Evolutionary conservation across 768 basidiomycete species (phyloP).

Genomic region (Cantharellus anzutake): DNA sequence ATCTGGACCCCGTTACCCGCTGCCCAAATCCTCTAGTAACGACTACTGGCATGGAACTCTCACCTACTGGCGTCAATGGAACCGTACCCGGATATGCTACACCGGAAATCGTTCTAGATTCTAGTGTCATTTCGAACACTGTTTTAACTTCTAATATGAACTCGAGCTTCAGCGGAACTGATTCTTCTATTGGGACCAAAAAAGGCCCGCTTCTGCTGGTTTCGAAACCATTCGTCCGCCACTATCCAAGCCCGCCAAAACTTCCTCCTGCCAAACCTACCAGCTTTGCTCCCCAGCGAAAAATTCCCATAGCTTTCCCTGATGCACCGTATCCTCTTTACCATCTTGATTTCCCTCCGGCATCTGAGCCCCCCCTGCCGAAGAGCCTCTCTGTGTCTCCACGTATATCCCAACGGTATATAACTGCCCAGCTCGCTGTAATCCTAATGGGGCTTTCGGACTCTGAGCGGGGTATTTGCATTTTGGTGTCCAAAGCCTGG

Average conservation of each 20-base stretch:
- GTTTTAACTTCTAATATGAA: neutral
- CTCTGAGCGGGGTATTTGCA: constrained; percentile 26
- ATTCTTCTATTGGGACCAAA: neutral
- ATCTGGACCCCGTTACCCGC: no score
- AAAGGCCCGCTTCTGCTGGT: neutral
- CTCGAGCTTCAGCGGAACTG: neutral
- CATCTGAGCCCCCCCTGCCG: neutral
- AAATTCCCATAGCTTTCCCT: neutral
- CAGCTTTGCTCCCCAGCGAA: neutral
- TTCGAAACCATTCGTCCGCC: constrained; percentile 18
- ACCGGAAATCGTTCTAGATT: no score
- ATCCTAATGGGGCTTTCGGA: constrained; percentile 30
- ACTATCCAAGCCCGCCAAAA: constrained; percentile 11
- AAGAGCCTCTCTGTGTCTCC: constrained; percentile 35
- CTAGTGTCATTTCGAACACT: no score
- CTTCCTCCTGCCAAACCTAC: neutral
- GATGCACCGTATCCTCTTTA: neutral
- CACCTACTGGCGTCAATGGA: no score
- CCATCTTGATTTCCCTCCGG: neutral
- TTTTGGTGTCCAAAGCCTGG: constrained; percentile 38
- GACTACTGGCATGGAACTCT: no score
- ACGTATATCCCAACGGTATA: constrained; percentile 35
- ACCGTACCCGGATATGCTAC: no score
- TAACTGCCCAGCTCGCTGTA: constrained; percentile 31
- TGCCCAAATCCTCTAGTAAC: no score